These are phyloP conservation scores for Thymus mandschuricus DNA, from an alignment of 257 asterid genomes.

Conservation along the genomic window DNA sequence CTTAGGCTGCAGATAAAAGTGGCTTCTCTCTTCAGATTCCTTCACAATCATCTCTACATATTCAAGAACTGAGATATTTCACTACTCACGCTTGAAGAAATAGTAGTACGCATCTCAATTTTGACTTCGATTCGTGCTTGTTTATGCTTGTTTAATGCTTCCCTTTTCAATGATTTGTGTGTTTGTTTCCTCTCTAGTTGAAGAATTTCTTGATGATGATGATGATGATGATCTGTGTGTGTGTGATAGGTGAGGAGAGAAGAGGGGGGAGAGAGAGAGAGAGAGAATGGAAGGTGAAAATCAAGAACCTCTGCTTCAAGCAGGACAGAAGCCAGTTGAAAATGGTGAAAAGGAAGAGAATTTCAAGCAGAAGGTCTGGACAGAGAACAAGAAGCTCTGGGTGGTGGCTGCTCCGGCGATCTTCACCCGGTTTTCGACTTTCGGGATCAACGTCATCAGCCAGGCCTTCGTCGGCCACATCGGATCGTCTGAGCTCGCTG, in stretches of 20 bases:
- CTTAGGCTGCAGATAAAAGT: not conserved
- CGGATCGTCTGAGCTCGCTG: constrained; percentile 66
- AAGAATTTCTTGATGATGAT: not conserved
- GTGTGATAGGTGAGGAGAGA: not conserved
- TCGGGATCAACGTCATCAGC: constrained; percentile 56
- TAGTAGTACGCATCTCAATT: not conserved
- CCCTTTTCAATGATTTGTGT: not conserved
- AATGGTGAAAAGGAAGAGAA: constrained; percentile 22
- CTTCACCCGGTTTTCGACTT: constrained; percentile 53
- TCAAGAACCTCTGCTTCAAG: constrained; percentile 30
- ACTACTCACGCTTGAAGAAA: not conserved
- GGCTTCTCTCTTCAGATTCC: too few relatives aligned
- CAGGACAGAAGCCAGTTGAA: not conserved
- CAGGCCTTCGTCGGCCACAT: constrained; percentile 72
- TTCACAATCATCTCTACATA: too few relatives aligned
- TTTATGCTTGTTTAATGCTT: not conserved
- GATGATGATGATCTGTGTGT: not conserved
- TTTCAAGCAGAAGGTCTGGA: constrained; percentile 39
- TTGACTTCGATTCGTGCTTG: not conserved
- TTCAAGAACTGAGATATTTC: too few relatives aligned
- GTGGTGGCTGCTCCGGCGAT: constrained; percentile 63
- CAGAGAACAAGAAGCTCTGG: constrained; percentile 66
- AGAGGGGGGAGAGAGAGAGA: too few relatives aligned
- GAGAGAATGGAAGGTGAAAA: constrained; percentile 37
- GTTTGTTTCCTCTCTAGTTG: not conserved